phyloP scores from a whole-genome alignment of 2,329 filamentous ascomycete species.

The Pseudocercospora eumusae region DNA sequence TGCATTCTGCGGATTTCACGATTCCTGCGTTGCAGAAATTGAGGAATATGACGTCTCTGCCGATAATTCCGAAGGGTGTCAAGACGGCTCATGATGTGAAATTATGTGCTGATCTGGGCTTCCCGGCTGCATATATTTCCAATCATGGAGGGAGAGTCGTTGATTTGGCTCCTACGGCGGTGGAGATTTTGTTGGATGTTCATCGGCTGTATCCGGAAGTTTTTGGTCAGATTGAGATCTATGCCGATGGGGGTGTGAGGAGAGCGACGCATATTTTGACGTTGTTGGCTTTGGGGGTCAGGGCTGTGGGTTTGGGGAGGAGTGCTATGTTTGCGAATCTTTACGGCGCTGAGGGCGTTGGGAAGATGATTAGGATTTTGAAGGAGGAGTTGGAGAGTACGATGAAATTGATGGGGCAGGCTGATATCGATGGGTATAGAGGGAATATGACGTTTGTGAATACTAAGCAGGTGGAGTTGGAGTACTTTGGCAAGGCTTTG shows the following conservation, averaged over 20 bases:
- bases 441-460: slow-evolving; percentile 26
- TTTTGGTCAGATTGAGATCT: slow-evolving; percentile 45
- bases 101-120: slow-evolving; percentile 41
- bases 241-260: slow-evolving; percentile 44
- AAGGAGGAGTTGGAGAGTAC: slow-evolving; percentile 23
- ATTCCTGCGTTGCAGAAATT: slow-evolving; percentile 16
- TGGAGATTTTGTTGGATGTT: slow-evolving; percentile 75
- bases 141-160: slow-evolving; percentile 47
- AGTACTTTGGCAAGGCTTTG: slow-evolving; percentile 20
- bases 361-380: slow-evolving; percentile 22
- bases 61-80: slow-evolving; percentile 40
- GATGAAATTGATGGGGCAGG: slow-evolving; percentile 23
- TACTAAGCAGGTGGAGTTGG: slow-evolving; percentile 23
- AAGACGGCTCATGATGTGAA: slow-evolving; percentile 45
- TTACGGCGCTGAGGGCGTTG: slow-evolving; percentile 63
- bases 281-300: slow-evolving; percentile 43
- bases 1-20: slow-evolving; percentile 22
- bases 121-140: slow-evolving; percentile 44
- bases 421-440: slow-evolving; percentile 20
- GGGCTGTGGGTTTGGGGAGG: slow-evolving; percentile 50
- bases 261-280: slow-evolving; percentile 43
- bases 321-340: slow-evolving; percentile 56
- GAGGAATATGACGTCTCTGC: slow-evolving; percentile 22
- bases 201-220: slow-evolving; percentile 55
- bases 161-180: slow-evolving; percentile 61